A percentile compares a stretch with the other conserved stretches of the same genome.
Evolutionary conservation across 2,329 filamentous ascomycete species (phyloP).

Genomic region (Trichoderma afroharzianum): DNA sequence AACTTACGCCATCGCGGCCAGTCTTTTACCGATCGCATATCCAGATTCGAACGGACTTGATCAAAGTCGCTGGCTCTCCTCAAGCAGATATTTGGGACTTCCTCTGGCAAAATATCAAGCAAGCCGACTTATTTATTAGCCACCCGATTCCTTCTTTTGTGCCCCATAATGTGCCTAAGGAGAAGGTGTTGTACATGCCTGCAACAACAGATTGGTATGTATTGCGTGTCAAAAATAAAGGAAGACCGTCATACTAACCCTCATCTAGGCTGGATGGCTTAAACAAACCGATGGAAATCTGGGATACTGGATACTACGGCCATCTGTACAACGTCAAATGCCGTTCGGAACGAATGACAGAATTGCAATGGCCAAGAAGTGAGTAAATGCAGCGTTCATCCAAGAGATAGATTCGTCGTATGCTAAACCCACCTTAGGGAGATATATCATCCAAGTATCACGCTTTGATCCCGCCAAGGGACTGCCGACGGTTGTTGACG

Average conservation of each 20-base stretch:
- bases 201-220: slow-evolving; percentile 70
- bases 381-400: slow-evolving; percentile 18
- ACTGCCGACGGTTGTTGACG: slow-evolving; percentile 71
- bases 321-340: slow-evolving; percentile 67
- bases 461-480: slow-evolving; percentile 83
- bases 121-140: slow-evolving; percentile 75
- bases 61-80: slow-evolving; percentile 58
- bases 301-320: slow-evolving; percentile 70
- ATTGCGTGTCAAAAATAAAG: accelerated
- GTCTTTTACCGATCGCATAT: slow-evolving; percentile 81
- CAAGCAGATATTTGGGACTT: slow-evolving; percentile 73
- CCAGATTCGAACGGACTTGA: slow-evolving; percentile 72
- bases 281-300: slow-evolving; percentile 69
- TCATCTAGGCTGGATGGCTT: slow-evolving; percentile 61
- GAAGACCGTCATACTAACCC: background rate
- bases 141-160: slow-evolving; percentile 77
- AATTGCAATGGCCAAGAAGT: slow-evolving; percentile 54
- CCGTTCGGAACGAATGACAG: slow-evolving; percentile 55
- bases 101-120: slow-evolving; percentile 67
- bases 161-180: slow-evolving; percentile 60
- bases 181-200: slow-evolving; percentile 71
- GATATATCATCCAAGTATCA: slow-evolving; percentile 77
- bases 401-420: background rate
- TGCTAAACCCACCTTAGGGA: slow-evolving; percentile 36
- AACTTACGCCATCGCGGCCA: slow-evolving; percentile 65